Evolutionary conservation across 352 stramenopile species (phyloP), one percentile per base, ranked within the genome.

Genomic region (Phytophthora parvispora): DNA sequence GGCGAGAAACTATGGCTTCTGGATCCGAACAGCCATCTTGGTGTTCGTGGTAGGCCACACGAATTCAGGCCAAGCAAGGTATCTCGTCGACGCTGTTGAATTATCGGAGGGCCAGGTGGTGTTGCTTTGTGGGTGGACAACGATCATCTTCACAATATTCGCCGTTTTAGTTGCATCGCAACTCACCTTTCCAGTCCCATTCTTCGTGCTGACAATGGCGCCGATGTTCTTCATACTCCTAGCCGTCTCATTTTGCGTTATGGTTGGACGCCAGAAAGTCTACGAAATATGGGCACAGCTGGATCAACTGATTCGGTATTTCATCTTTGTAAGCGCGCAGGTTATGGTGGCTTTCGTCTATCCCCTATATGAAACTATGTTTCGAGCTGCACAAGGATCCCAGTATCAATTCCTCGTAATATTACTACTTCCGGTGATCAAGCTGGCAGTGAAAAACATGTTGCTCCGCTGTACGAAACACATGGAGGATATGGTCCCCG

Each of bases 391-490:
- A 3, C 27, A 56, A 28, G 32, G 25, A 7, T 48, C 53, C 0
- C 31, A n/a, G 6, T 67, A 64, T n/a, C 57, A 72, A 60, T 16
- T 63, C 4, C 2, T 18, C 4, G 64, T 59, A 1, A 32, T 70
- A 15, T 27, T 67, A 12, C 24, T 75, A 0, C 48, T 81, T 15
- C 55, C 67, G 9, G 20, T 80, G 0, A 58, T 84, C 2, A 79
- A 81, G 27, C 29, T 72, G 8, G 9, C 50, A 13, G 58, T 84
- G 15, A 68, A 64, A 31, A 64, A 75, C 24, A 8, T 64, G 13
- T 31, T 74, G 8, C 22, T 61, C 1, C 47, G 45, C 3, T 63
- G 34, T 22, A 58, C 40, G 0, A 27, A 24, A 2, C 56, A 72
- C 51, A 55, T 72, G 28, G 68, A 72, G 31, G 68, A 68, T 22